A percentile compares a stretch with the other conserved stretches of the same genome.
Conservation (phyloP, 164 flowering plant genomes). For the Chimonanthus praecox region DNA sequence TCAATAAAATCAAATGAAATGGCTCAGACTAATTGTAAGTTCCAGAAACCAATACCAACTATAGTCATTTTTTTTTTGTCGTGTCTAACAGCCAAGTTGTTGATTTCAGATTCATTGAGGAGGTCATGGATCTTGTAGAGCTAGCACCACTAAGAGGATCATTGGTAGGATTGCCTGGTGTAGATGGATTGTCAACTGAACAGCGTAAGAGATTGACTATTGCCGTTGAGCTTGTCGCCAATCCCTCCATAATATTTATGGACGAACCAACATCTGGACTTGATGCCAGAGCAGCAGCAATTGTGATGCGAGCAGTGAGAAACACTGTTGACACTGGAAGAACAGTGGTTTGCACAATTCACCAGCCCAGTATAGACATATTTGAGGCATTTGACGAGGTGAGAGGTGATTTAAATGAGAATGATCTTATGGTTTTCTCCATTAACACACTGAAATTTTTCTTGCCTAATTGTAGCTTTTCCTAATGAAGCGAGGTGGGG, state of each 20-base stretch:
- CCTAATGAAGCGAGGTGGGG: constrained; percentile 55
- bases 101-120: constrained; percentile 40
- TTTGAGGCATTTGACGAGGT: constrained; percentile 65
- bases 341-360: constrained; percentile 62
- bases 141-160: constrained; percentile 30
- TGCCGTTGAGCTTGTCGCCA: constrained; percentile 53
- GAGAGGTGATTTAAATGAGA: background rate
- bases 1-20: background rate
- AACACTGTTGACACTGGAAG: constrained; percentile 55
- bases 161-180: constrained; percentile 44
- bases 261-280: constrained; percentile 68
- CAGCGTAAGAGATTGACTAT: constrained; percentile 53
- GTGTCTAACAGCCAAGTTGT: background rate
- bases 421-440: background rate
- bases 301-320: constrained; percentile 57
- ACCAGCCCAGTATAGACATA: constrained; percentile 62
- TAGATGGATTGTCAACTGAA: constrained; percentile 50
- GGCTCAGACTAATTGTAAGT: background rate
- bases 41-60: background rate
- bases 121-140: constrained; percentile 56
- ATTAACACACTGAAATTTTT: background rate
- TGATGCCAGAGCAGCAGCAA: constrained; percentile 59
- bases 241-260: constrained; percentile 56
- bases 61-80: background rate
- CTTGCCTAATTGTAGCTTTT: constrained; percentile 32